Evolutionary conservation across 1,139 yeast species (phyloP).

Genomic region (Lodderomyces elongisporus): DNA sequence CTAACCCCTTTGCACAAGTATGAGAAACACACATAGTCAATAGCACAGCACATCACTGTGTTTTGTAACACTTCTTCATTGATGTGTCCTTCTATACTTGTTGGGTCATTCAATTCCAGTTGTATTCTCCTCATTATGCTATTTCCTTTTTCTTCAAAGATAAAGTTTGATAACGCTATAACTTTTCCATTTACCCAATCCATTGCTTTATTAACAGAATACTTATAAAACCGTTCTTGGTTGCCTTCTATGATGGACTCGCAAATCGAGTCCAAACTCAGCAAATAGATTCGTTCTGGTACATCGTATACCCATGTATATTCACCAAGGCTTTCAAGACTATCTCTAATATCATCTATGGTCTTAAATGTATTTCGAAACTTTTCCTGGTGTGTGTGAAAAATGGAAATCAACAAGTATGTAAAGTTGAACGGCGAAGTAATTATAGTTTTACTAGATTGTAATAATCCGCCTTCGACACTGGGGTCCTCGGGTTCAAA

Average conservation of each 20-base stretch:
- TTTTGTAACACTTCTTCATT: not conserved
- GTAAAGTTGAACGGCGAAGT: slow-evolving; percentile 39
- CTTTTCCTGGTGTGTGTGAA: slow-evolving; percentile 24
- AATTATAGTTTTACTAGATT: slow-evolving; percentile 35
- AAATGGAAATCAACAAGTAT: slow-evolving; percentile 37
- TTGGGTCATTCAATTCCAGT: slow-evolving; percentile 21
- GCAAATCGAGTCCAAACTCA: slow-evolving; percentile 31
- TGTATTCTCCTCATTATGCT: slow-evolving; percentile 12
- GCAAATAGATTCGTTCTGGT: slow-evolving; percentile 19
- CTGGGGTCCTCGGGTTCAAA: slow-evolving; percentile 20
- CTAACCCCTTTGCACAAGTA: slow-evolving; percentile 19
- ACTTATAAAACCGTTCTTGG: slow-evolving; percentile 43
- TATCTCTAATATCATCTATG: slow-evolving; percentile 47
- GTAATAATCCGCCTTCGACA: slow-evolving; percentile 24
- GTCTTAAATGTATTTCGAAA: slow-evolving; percentile 33
- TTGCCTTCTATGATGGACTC: slow-evolving; percentile 45
- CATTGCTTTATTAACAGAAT: slow-evolving; percentile 29
- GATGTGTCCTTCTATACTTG: slow-evolving; percentile 2
- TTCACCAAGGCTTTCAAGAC: slow-evolving; percentile 21
- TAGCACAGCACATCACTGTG: slow-evolving; percentile 14
- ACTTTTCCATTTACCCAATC: slow-evolving; percentile 29
- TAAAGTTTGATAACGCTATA: slow-evolving; percentile 19
- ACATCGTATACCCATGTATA: slow-evolving; percentile 23
- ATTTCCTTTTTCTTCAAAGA: slow-evolving; percentile 14
- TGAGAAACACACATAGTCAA: slow-evolving; percentile 28